These are phyloP conservation scores for Psilocybe cyanescens DNA, from an alignment of 768 basidiomycete genomes.

Conservation along the genomic window DNA sequence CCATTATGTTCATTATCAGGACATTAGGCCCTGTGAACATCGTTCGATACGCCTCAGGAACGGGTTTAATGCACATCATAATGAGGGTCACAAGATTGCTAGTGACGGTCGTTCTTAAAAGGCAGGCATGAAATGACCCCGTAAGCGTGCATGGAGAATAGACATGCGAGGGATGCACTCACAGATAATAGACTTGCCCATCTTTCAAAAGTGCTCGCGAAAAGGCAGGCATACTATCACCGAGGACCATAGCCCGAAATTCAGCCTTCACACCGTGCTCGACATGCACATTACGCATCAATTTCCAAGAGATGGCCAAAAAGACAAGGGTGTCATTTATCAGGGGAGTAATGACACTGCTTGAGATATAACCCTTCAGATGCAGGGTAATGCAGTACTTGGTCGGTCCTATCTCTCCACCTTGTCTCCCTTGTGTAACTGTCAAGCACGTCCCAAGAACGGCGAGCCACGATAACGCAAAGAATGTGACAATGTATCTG, in stretches of 20 bases:
- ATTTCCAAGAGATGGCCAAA: constrained; percentile 32
- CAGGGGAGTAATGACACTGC: constrained; percentile 13
- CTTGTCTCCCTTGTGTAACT: neutral
- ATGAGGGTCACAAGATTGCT: constrained; percentile 10
- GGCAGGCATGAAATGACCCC: neutral
- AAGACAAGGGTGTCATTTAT: constrained; percentile 34
- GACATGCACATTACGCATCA: constrained; percentile 17
- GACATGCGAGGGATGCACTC: neutral
- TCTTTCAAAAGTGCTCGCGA: constrained; percentile 25
- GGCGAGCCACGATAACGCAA: constrained; percentile 10
- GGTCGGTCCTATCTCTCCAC: neutral
- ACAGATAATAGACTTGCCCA: constrained; percentile 31
- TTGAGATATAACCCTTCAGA: too few relatives aligned
- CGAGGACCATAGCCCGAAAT: constrained; percentile 15
- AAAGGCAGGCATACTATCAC: constrained; percentile 25
- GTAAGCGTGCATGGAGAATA: neutral
- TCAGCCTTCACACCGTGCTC: neutral
- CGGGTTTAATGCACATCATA: constrained; percentile 8
- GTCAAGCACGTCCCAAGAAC: constrained; percentile 5
- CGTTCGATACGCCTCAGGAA: constrained; percentile 11
- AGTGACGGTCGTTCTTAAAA: constrained; percentile 8
- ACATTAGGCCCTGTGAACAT: constrained; percentile 15
- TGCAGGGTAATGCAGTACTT: neutral
- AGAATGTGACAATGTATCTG: constrained; percentile 13
- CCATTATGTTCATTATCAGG: constrained; percentile 22